Conservation (phyloP, 352 stramenopile genomes). For the Pythium biforme region DNA sequence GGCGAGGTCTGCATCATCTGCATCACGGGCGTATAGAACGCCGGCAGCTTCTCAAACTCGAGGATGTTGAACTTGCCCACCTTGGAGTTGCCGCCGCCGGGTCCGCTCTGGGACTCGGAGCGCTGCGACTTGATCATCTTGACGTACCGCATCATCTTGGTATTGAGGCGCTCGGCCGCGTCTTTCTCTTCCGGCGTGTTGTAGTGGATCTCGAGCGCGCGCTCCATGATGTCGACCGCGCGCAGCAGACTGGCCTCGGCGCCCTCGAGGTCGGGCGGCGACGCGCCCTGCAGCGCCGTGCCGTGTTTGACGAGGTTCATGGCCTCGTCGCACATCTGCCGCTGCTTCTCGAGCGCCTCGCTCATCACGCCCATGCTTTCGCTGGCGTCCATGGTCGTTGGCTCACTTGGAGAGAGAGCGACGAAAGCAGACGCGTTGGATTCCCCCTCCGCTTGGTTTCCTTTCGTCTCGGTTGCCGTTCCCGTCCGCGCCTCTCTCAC, state of each 20-base stretch:
- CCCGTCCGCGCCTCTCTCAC: no score
- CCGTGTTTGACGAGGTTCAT: constrained; percentile 40
- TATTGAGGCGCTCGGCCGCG: constrained; percentile 33
- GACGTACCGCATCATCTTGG: constrained; percentile 46
- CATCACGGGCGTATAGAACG: constrained; percentile 35
- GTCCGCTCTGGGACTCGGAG: constrained; percentile 18
- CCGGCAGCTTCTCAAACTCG: constrained; percentile 36
- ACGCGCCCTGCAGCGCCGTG: constrained; percentile 32
- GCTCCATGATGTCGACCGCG: constrained; percentile 41
- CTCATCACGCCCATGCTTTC: constrained; percentile 29
- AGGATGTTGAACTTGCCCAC: constrained; percentile 38
- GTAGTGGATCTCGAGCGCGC: constrained; percentile 31
- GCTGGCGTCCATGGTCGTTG: constrained; percentile 23
- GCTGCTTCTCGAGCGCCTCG: constrained; percentile 35
- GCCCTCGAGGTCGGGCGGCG: constrained; percentile 23
- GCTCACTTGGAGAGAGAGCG: no score
- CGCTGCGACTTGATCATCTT: constrained; percentile 49
- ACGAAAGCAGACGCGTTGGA: no score
- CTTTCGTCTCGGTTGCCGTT: no score
- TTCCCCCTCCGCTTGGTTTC: no score
- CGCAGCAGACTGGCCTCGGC: constrained; percentile 26
- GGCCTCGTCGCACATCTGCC: constrained; percentile 37
- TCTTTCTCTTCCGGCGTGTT: constrained; percentile 34
- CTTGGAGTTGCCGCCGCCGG: constrained; percentile 20
- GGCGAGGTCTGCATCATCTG: constrained; percentile 33